These are phyloP conservation scores for Celoporthe dispersa DNA, from an alignment of 2,329 filamentous ascomycete species.

Conservation along the genomic window DNA sequence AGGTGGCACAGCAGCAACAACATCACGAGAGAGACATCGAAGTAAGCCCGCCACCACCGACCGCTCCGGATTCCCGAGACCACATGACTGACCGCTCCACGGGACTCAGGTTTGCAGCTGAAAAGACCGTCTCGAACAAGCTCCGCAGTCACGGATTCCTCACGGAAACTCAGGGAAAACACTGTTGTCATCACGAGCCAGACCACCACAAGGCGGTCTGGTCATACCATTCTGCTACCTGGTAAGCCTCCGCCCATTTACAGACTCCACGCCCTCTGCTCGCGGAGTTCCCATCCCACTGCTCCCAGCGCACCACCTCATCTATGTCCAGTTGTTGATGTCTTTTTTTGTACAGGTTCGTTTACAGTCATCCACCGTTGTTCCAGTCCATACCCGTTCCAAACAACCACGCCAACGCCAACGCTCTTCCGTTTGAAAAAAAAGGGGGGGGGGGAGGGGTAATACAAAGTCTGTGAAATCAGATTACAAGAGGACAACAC, in stretches of 20 bases:
- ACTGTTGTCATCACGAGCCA: neutral
- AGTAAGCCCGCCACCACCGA: constrained; percentile 17
- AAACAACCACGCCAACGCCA: constrained; percentile 26
- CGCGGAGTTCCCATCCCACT: neutral
- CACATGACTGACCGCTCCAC: constrained; percentile 15
- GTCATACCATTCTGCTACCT: constrained; percentile 19
- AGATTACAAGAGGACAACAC: constrained; percentile 9
- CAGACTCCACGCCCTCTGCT: neutral
- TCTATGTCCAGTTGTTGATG: constrained; percentile 17
- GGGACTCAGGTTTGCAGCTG: neutral
- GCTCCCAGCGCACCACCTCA: constrained; percentile 4
- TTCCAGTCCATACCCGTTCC: constrained; percentile 12
- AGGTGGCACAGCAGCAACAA: neutral
- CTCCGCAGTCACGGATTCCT: neutral
- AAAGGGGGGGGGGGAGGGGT: constrained; percentile 2
- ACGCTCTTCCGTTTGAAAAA: constrained; percentile 22
- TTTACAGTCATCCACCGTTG: constrained; percentile 13
- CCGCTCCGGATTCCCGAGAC: neutral
- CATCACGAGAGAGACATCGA: neutral
- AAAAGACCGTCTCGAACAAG: neutral
- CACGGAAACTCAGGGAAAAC: neutral
- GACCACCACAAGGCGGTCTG: constrained; percentile 5
- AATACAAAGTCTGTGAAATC: constrained; percentile 25
- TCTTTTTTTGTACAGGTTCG: constrained; percentile 16
- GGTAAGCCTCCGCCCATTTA: neutral